These are phyloP conservation scores for Tricholomella constricta DNA, from an alignment of 768 basidiomycete genomes.

Conservation along the genomic window DNA sequence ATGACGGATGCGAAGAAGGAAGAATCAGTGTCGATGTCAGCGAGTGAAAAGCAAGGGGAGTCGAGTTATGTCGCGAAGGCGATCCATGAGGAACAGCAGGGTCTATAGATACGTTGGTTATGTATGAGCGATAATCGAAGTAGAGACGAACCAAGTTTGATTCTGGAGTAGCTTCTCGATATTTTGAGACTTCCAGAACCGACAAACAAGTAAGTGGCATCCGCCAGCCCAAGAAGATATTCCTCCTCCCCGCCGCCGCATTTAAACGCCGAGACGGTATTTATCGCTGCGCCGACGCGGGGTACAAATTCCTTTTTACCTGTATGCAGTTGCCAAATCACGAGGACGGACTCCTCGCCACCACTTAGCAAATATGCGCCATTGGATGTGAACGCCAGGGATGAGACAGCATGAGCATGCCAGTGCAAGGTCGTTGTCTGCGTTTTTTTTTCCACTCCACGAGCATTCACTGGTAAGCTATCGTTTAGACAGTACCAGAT, in stretches of 20 bases:
- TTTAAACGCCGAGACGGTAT: slow-evolving; percentile 61
- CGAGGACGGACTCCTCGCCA: slow-evolving; percentile 94
- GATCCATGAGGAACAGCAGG: slow-evolving; percentile 32
- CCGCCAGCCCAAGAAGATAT: slow-evolving; percentile 79
- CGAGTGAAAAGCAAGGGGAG: slow-evolving; percentile 78
- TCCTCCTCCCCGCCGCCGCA: slow-evolving; percentile 69
- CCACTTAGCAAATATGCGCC: slow-evolving; percentile 93
- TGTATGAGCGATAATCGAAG: not conserved
- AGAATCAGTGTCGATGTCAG: slow-evolving; percentile 77
- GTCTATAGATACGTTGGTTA: slow-evolving; percentile 25
- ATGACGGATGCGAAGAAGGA: slow-evolving; percentile 92
- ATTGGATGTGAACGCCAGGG: slow-evolving; percentile 83
- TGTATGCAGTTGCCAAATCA: slow-evolving; percentile 92
- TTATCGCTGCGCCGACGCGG: slow-evolving; percentile 85
- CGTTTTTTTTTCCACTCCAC: slow-evolving; percentile 74
- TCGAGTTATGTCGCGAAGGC: slow-evolving; percentile 40
- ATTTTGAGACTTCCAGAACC: slow-evolving; percentile 72
- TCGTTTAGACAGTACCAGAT: slow-evolving; percentile 92
- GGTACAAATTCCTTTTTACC: slow-evolving; percentile 92
- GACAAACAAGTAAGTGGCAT: slow-evolving; percentile 80
- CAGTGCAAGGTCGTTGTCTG: slow-evolving; percentile 90
- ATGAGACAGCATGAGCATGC: slow-evolving; percentile 94
- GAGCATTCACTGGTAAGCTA: slow-evolving; percentile 46
- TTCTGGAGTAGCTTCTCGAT: slow-evolving; percentile 68
- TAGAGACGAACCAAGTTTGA: slow-evolving; percentile 64